Conservation (phyloP, 148 eudicot genomes). For the Dianthus caryophyllus region DNA sequence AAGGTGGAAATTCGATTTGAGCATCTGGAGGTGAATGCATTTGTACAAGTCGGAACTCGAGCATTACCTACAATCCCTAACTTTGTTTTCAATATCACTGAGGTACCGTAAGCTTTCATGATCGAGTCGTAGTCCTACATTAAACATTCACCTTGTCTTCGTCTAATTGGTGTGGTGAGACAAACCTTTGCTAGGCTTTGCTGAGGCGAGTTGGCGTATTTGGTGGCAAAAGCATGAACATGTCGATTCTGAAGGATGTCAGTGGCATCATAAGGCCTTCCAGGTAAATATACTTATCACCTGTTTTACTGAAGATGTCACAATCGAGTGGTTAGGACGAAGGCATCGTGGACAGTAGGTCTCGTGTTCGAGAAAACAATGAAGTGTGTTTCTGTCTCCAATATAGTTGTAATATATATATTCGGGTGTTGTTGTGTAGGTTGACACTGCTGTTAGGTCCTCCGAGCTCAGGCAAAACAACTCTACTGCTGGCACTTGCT, state of each 20-base stretch:
- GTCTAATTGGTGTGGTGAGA: no score
- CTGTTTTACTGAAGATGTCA: no score
- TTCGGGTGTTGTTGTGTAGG: conserved; percentile 34
- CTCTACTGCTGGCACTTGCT: conserved; percentile 84
- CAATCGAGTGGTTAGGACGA: no score
- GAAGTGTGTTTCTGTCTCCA: no score
- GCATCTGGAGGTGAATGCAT: conserved; percentile 68
- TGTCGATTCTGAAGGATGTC: conserved; percentile 64
- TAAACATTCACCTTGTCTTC: not conserved
- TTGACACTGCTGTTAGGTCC: conserved; percentile 91
- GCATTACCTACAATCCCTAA: conserved; percentile 90
- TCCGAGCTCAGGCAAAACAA: conserved; percentile 95
- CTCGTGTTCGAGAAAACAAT: no score
- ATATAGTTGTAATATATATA: no score
- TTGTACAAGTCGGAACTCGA: conserved; percentile 82
- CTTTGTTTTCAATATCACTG: conserved; percentile 69
- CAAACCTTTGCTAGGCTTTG: conserved; percentile 41
- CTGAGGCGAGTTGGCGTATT: conserved; percentile 51
- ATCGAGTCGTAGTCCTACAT: not conserved
- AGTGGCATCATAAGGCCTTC: conserved; percentile 79
- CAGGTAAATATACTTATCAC: conserved; percentile 56
- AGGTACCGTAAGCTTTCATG: no score
- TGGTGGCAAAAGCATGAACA: conserved; percentile 46
- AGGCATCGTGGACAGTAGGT: no score
- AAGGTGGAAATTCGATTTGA: conserved; percentile 79